Evolutionary conservation across 2,329 filamentous ascomycete genomes (phyloP), one percentile per base, ranked within the genome.

Genomic region (Venturia effusa): DNA sequence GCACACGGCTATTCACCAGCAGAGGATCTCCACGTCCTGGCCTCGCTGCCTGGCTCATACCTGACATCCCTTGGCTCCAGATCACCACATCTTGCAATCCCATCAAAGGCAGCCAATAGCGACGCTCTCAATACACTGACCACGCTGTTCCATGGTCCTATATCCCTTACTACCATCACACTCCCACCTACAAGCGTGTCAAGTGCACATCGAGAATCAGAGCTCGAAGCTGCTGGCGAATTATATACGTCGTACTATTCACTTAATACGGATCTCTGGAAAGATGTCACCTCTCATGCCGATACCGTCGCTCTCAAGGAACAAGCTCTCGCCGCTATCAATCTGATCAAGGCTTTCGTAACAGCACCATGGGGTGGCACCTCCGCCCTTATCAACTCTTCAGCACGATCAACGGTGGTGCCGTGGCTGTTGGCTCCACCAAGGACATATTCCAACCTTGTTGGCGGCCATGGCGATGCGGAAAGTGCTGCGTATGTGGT

Each of bases 401-500:
- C 84, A 83, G 77, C 80, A 2, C 81, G 82, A 0, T 71, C 79
- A 74, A 59, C 76, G 2, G 75, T 84, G 0, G 71, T 86, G 0
- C 83, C 83, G 0, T 84, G 81, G 68, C 74, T 86, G 2, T 78
- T 86, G 64, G 81, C 80, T 63, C 82, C 83, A 3, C 79, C 83
- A 1, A 79, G 80, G 37, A 81, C 79, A 0, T 84, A 83, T 66
- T 79, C 80, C 15, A 83, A 83, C 63, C 76, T 85, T n/a, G 83
- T 84, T 0, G 82, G 81, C 17, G 83, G 83, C 11, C 75, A 79
- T 11, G 82, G 81, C 1, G 83, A 85, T 68, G 74, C 79, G 0
- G 81, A 85, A 68, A 83, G 79, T 66, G 78, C 81, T 1, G 82
- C 83, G 3, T 85, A 83, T 73, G 79, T 80, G 66, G 77, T 86